Conservation (phyloP, 2,329 filamentous ascomycete genomes). For the Gyromitra esculenta region DNA sequence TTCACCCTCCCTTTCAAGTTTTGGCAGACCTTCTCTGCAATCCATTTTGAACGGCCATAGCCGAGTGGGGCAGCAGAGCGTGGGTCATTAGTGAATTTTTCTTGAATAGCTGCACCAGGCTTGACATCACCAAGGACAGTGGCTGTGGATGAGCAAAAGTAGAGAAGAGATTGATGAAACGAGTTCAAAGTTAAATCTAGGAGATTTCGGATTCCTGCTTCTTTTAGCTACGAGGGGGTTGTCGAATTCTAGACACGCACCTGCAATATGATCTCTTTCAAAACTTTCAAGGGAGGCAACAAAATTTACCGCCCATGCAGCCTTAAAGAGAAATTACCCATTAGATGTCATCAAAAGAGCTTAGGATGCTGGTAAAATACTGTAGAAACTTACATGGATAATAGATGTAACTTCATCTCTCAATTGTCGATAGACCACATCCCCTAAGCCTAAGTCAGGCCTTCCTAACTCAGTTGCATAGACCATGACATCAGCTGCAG, state of each 20-base stretch:
- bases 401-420: conserved; percentile 64
- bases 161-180: conserved; percentile 58
- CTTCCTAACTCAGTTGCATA: conserved; percentile 63
- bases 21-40: conserved; percentile 68
- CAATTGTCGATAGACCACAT: conserved; percentile 62
- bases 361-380: neutral
- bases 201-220: conserved; percentile 65
- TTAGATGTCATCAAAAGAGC: neutral
- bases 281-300: conserved; percentile 68
- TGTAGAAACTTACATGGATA: conserved; percentile 63
- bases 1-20: conserved; percentile 15
- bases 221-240: conserved; percentile 60
- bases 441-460: conserved; percentile 64
- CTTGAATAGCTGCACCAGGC: conserved; percentile 60
- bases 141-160: conserved; percentile 67
- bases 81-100: conserved; percentile 62
- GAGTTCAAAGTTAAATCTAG: conserved; percentile 62
- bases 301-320: conserved; percentile 75
- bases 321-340: neutral
- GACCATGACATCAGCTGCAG: neutral
- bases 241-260: neutral
- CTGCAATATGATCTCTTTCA: conserved; percentile 57
- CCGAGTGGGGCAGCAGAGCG: conserved; percentile 64
- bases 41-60: conserved; percentile 69
- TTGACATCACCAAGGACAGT: conserved; percentile 60